These are phyloP conservation scores for Paraglomus brasilianum DNA, from an alignment of 192 early-diverging fungal species.

Conservation along the genomic window DNA sequence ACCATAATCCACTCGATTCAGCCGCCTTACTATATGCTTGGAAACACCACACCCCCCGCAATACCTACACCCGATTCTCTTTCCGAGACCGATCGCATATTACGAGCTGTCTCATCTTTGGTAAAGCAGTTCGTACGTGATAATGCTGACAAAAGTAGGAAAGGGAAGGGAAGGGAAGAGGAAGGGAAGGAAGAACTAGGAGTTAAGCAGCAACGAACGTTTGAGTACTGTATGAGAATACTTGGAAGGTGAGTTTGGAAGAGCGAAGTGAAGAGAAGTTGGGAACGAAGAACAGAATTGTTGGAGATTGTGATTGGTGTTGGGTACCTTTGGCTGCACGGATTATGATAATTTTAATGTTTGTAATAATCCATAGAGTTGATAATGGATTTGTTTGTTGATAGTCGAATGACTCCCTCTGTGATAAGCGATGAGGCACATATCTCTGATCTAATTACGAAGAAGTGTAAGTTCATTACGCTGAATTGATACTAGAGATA, in stretches of 20 bases:
- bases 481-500: too few relatives aligned
- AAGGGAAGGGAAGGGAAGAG: not conserved
- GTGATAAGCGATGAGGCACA: constrained; percentile 55
- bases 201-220: constrained; percentile 12
- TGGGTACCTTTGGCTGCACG: not conserved
- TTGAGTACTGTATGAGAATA: constrained; percentile 27
- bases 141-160: not conserved
- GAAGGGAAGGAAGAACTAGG: not conserved
- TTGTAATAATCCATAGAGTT: not conserved
- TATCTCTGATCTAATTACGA: constrained; percentile 61
- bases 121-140: constrained; percentile 23
- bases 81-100: constrained; percentile 9
- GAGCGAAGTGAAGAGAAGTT: not conserved
- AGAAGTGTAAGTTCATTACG: constrained; percentile 52
- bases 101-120: constrained; percentile 1
- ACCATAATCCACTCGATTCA: too few relatives aligned
- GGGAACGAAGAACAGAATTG: not conserved
- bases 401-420: constrained; percentile 57
- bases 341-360: not conserved
- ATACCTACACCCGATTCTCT: too few relatives aligned
- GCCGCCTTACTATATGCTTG: too few relatives aligned
- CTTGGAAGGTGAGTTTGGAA: constrained; percentile 16
- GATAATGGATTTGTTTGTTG: not conserved
- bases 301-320: too few relatives aligned
- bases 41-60: too few relatives aligned